Conservation (phyloP, 1,284 basidiomycete species). For the Cutaneotrichosporon cyanovorans region DNA sequence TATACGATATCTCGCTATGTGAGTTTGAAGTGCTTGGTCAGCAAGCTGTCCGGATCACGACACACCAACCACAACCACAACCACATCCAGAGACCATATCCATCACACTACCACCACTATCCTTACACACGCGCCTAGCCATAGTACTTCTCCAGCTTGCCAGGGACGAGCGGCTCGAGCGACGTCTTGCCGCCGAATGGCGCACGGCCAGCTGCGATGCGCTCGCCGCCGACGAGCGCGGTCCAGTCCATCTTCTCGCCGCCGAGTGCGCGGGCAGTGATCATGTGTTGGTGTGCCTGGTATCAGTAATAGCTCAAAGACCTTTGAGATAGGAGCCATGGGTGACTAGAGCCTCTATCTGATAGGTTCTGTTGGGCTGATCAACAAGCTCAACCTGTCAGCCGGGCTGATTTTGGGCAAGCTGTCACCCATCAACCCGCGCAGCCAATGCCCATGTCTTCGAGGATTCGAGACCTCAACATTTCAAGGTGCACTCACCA, state of each 20-base stretch:
- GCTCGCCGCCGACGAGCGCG: slow-evolving; percentile 43
- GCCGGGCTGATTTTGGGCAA: too few species aligned
- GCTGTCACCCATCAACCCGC: too few species aligned
- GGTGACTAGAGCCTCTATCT: neutral
- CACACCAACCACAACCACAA: too few species aligned
- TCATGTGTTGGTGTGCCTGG: slow-evolving; percentile 59
- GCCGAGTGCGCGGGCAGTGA: slow-evolving; percentile 61
- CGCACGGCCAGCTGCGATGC: slow-evolving; percentile 42
- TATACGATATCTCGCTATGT: too few species aligned
- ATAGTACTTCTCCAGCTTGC: neutral
- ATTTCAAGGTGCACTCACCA: slow-evolving; percentile 48
- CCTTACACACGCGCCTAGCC: neutral
- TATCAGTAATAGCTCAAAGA: too few species aligned
- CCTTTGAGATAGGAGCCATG: neutral
- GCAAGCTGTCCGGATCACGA: too few species aligned
- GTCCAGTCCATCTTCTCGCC: slow-evolving; percentile 46
- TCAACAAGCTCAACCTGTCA: too few species aligned
- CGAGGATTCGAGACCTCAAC: too few species aligned
- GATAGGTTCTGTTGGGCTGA: too few species aligned
- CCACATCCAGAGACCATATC: too few species aligned
- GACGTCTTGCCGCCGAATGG: slow-evolving; percentile 35
- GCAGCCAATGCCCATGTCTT: too few species aligned
- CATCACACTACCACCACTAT: neutral
- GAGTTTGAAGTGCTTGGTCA: too few species aligned
- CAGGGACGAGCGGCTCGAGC: neutral